A percentile compares a stretch with the other conserved stretches of the same genome.
phyloP scores from a whole-genome alignment of 1,284 basidiomycete genomes.

The Leccinum fuscescens region DNA sequence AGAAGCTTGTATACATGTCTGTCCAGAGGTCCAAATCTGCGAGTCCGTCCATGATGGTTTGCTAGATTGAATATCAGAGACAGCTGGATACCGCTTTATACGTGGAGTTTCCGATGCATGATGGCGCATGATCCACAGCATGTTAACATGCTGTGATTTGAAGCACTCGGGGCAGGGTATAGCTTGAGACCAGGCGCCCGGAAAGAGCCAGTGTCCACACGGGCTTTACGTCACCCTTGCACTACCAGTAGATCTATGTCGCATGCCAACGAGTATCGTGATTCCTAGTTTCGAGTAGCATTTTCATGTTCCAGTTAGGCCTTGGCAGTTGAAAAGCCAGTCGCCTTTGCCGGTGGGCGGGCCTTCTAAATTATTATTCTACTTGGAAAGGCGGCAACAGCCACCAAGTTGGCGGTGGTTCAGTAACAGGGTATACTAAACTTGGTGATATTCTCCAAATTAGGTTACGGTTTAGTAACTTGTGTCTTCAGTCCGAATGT shows the following conservation, averaged over 20 bases:
- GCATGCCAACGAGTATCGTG: constrained; percentile 20
- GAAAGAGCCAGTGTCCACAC: neutral
- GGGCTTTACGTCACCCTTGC: constrained; percentile 8
- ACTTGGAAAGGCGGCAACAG: constrained; percentile 21
- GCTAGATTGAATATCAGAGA: neutral
- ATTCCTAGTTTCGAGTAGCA: constrained; percentile 18
- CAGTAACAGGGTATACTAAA: no score
- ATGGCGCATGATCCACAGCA: constrained; percentile 22
- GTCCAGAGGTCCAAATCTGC: constrained; percentile 6
- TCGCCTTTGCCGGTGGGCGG: neutral
- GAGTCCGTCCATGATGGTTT: constrained; percentile 15
- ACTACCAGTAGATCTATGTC: neutral
- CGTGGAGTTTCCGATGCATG: neutral
- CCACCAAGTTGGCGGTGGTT: constrained; percentile 7
- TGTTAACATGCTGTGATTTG: constrained; percentile 21
- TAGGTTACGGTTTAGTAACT: constrained; percentile 1
- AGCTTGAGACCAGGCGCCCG: neutral
- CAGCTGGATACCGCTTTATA: constrained; percentile 17
- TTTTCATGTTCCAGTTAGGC: neutral
- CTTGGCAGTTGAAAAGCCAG: neutral
- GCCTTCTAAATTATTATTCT: constrained; percentile 20
- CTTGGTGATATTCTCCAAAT: constrained; percentile 12
- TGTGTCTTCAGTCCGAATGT: constrained; percentile 28
- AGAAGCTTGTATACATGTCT: constrained; percentile 9
- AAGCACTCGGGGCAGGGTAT: neutral